Base-by-base conservation (phyloP, 495 filamentous ascomycete species). In the Xylaria telfairii region DNA sequence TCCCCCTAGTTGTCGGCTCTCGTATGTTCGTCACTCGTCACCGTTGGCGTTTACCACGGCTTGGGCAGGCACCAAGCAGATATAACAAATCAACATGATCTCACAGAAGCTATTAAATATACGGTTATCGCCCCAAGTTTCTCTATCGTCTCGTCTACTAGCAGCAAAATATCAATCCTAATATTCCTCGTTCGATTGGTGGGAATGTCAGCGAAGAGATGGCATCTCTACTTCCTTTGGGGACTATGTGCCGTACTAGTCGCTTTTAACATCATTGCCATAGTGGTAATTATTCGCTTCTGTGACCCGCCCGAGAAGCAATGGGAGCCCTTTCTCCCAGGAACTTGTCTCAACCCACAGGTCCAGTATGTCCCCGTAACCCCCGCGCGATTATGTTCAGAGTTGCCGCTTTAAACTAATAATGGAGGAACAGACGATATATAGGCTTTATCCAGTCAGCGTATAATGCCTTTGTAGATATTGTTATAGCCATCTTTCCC, bases 401-500 rank as follows among this genome's bases (percentile, higher is more conserved):
- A n/a, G 1, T 63, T n/a, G 13, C 30, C 15, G 47, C 26, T 9
- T 54, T 6, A 49, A 56, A 24, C 59, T 72, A 56, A 72, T 37
- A 17, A 24, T 3, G 13, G 19, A 3, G 13, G 44, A 57, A 61
- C 41, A 72, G 71, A 41, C 21, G 47, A 57, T 66, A 67, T 19
- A 39, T 63, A 5, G 61, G 61, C 12, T 28, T 41, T 21, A 46
- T 64, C 21, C 67, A 70, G 51, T 34, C 67, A 75, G 73, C 67
- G 9, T 79, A 80, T 41, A 77, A 74, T 44, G 80, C 78, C 4
- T 65, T 75, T 4, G 64, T 77, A 3, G 80, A 83, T 65, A 71
- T 82, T 32, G 72, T 81, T 28, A 72, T 78, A 17, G 80, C 81
- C 10, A 62, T 76, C 10, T 81, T 80, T 42, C 81, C 81, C 0